These are phyloP conservation scores for Blastocystis sp. DNA, from an alignment of 352 stramenopile genomes.

Conservation along the genomic window DNA sequence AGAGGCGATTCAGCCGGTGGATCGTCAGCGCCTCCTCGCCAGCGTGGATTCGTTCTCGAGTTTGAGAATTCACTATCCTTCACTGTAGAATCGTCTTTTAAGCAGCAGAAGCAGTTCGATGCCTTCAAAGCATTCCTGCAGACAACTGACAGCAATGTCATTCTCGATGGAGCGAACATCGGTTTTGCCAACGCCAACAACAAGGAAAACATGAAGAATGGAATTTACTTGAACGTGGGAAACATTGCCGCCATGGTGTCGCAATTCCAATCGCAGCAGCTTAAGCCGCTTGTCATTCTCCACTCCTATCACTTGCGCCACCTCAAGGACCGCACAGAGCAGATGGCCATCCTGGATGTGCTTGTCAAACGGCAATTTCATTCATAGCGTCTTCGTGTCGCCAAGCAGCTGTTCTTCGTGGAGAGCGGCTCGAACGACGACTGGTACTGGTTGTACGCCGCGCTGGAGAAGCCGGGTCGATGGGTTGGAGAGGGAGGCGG, in stretches of 20 bases:
- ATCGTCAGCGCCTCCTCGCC: background rate
- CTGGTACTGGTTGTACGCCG: slow-evolving; percentile 52
- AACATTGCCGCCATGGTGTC: slow-evolving; percentile 14
- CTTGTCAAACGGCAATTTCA: background rate
- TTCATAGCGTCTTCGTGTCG: background rate
- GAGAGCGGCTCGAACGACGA: slow-evolving; percentile 25
- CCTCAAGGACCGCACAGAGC: background rate
- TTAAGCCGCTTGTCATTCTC: slow-evolving; percentile 35
- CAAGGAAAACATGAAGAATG: background rate
- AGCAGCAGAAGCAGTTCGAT: background rate
- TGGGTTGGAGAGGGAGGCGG: background rate
- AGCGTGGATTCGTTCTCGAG: background rate
- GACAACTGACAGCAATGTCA: slow-evolving; percentile 20
- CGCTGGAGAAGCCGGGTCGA: background rate
- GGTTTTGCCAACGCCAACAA: slow-evolving; percentile 31
- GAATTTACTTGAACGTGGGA: background rate
- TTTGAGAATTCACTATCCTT: background rate
- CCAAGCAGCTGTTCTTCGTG: slow-evolving; percentile 1
- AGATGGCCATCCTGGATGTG: background rate
- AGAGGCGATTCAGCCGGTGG: background rate
- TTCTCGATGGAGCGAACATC: slow-evolving; percentile 48
- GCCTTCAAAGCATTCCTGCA: background rate
- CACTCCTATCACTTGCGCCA: slow-evolving; percentile 40
- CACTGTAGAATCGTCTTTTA: slow-evolving; percentile 12
- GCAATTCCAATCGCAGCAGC: background rate